These are phyloP conservation scores for Ascochyta fabae DNA, from an alignment of 2,329 filamentous ascomycete species.

Conservation along the genomic window DNA sequence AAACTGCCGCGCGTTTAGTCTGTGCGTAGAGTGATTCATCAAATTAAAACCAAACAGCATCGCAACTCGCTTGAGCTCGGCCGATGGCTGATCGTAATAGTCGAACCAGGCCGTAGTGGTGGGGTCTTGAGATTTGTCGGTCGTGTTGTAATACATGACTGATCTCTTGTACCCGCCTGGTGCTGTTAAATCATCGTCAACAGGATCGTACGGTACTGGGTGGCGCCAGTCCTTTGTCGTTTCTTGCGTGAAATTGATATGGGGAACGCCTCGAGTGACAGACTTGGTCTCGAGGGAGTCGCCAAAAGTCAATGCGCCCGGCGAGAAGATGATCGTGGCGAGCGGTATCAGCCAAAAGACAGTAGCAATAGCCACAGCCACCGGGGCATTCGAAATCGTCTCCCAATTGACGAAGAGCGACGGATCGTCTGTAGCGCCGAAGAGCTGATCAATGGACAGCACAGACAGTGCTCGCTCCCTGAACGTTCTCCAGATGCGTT, in stretches of 20 bases:
- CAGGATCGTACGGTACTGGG: slow-evolving; percentile 20
- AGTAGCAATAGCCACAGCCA: slow-evolving; percentile 36
- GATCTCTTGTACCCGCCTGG: slow-evolving; percentile 36
- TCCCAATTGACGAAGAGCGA: slow-evolving; percentile 45
- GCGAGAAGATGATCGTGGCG: slow-evolving; percentile 49
- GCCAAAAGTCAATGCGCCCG: slow-evolving; percentile 47
- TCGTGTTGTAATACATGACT: slow-evolving; percentile 46
- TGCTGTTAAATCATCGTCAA: slow-evolving; percentile 20
- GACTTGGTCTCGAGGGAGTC: slow-evolving; percentile 29
- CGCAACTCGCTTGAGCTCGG: slow-evolving; percentile 37
- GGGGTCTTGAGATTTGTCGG: slow-evolving; percentile 23
- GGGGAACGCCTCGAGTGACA: slow-evolving; percentile 27
- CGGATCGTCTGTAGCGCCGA: slow-evolving; percentile 44
- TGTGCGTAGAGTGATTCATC: slow-evolving; percentile 33
- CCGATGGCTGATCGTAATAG: slow-evolving; percentile 46
- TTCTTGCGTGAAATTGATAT: slow-evolving; percentile 41
- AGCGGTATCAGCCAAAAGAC: slow-evolving; percentile 46
- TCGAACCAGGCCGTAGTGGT: slow-evolving; percentile 37
- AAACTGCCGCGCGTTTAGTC: slow-evolving; percentile 41
- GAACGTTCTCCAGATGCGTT: slow-evolving; percentile 47
- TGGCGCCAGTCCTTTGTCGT: slow-evolving; percentile 41
- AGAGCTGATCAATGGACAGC: slow-evolving; percentile 45
- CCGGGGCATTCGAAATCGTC: slow-evolving; percentile 35
- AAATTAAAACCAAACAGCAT: slow-evolving; percentile 40
- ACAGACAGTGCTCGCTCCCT: slow-evolving; percentile 41